phyloP scores from a whole-genome alignment of 768 basidiomycete genomes.

The Lyophyllum shimeji region DNA sequence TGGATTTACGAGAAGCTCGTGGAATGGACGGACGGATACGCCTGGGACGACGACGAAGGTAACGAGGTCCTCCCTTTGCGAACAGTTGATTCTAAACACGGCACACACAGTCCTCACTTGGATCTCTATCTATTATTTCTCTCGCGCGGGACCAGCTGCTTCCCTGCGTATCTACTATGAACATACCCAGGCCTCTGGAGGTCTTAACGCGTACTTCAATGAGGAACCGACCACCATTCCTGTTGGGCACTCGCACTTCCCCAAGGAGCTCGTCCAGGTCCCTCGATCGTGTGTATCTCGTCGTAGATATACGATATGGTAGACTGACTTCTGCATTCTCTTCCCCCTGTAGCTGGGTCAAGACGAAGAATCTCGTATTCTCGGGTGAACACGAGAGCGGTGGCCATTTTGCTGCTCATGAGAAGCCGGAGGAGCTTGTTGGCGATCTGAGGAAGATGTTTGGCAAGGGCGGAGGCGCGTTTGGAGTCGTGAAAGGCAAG shows the following conservation, averaged over 20 bases:
- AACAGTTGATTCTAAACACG: conserved; percentile 4
- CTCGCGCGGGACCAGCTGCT: conserved; percentile 56
- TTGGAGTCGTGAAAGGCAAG: not conserved
- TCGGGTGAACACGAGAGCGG: conserved; percentile 37
- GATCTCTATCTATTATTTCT: conserved; percentile 62
- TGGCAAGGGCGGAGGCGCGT: conserved; percentile 33
- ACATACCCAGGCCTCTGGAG: conserved; percentile 10
- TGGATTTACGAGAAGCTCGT: conserved; percentile 57
- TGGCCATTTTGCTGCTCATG: conserved; percentile 47
- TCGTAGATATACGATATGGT: not conserved
- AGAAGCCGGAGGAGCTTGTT: conserved; percentile 38
- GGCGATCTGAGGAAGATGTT: conserved; percentile 37
- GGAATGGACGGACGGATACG: conserved; percentile 48
- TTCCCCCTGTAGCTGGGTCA: conserved; percentile 18
- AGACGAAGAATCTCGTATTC: conserved; percentile 18
- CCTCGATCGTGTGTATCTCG: conserved; percentile 22
- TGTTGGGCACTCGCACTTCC: conserved; percentile 47
- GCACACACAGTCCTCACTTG: conserved; percentile 51
- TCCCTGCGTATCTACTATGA: conserved; percentile 35
- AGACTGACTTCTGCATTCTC: not conserved
- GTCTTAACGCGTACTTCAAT: not conserved
- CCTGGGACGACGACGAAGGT: conserved; percentile 53
- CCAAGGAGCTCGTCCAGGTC: conserved; percentile 34
- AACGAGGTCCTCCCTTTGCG: conserved; percentile 11
- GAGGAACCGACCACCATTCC: conserved; percentile 32